Percentiles rank a stretch among this genome's conserved stretches.
Evolutionary conservation across 345 rosid species (phyloP).

Genomic region (Eucalyptus guilfoylei): DNA sequence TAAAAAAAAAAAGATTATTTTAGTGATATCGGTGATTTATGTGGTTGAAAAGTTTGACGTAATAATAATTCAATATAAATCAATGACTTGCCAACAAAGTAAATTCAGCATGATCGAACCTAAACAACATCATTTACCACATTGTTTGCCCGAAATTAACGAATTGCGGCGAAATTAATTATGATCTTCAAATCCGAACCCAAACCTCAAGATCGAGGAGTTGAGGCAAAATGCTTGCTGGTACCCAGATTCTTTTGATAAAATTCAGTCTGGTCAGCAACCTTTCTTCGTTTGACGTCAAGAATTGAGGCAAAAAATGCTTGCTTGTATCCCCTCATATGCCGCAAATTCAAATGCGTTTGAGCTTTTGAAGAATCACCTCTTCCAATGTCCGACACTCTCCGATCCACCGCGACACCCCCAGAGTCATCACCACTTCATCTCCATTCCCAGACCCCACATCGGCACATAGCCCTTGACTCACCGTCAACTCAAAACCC

Average conservation of each 20-base stretch:
- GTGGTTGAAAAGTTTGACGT: fast-evolving
- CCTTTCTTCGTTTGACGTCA: not conserved
- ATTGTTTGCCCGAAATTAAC: not conserved
- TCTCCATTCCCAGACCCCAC: not conserved
- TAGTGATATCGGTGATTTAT: not conserved
- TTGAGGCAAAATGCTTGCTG: not conserved
- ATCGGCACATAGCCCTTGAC: not conserved
- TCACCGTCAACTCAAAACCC: not conserved
- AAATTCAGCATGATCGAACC: not conserved
- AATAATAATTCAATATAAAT: too few species aligned
- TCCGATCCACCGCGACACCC: not conserved
- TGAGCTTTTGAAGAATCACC: not conserved
- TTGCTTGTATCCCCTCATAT: not conserved
- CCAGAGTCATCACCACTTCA: not conserved
- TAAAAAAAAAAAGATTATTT: too few species aligned
- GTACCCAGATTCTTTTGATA: not conserved
- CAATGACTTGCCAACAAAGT: not conserved
- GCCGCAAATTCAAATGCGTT: not conserved
- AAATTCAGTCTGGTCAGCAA: not conserved
- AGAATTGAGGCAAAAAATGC: not conserved
- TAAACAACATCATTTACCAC: not conserved
- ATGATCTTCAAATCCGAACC: fast-evolving
- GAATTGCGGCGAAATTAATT: not conserved
- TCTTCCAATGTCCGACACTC: not conserved
- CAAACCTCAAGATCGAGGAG: not conserved